Base-by-base conservation (phyloP, 2,329 filamentous ascomycete species). In the Penicillium sp. region DNA sequence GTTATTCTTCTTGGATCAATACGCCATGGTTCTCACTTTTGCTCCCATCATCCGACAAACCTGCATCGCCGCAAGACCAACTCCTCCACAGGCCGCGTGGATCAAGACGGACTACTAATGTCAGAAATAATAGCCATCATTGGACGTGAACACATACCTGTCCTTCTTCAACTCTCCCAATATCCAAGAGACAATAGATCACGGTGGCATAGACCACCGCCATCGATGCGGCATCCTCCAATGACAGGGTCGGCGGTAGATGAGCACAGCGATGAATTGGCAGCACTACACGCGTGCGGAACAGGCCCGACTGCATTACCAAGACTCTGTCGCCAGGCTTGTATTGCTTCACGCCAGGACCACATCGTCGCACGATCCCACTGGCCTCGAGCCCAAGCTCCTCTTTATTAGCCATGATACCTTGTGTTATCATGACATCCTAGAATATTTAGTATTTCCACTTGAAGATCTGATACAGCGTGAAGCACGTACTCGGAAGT, bases 381-480 rank as follows among this genome's bases (percentile, higher is more conserved):
- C 36, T 42, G 11, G 47, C 61, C 40, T 67, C 64, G 2, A 59
- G 26, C 2, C 62, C 63, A n/a, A 64, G 31, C 8, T 50, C 39
- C n/a, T 50, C 45, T 3, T 35, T 33, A 10, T 45, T 43, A 4
- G 43, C 44, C 3, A 63, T 14, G 16, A 63, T 48, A 2, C 67
- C 66, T 51, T 63, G 56, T 2, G 58, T 47, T 4, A 60, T 51
- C 47, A 63, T 57, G 14, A 65, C 47, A 42, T 68, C 52, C 50
- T 54, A 18, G 11, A 1, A 1, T 5, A 25, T 3, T 34, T 34
- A 44, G 26, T 18, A 29, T 9, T 27, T 30, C 7, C 21, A 11
- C 11, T 25, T 7, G 21, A 11, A 9, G 36, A 38, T 38, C 16
- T 18, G 15, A 17, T 15, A 23, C 11, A 23, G 11, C 21, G 7